phyloP scores from a whole-genome alignment of 2,329 filamentous ascomycete genomes.

The Penicillium sp. region DNA sequence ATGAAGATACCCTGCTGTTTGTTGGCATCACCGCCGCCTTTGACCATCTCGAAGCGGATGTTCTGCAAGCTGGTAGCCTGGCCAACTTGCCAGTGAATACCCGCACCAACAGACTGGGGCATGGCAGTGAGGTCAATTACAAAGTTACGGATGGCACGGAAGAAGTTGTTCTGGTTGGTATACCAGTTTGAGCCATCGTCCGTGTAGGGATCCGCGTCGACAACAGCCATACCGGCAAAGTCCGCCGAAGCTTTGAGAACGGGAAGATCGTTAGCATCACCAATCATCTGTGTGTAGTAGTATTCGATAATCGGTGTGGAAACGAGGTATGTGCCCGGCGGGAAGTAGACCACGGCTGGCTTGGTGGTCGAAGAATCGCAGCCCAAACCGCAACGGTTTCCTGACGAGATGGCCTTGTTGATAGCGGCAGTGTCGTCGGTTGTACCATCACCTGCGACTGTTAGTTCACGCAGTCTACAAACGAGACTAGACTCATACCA shows the following conservation, averaged over 20 bases:
- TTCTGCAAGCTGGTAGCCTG: constrained; percentile 82
- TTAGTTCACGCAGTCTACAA: constrained; percentile 24
- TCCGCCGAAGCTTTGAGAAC: constrained; percentile 73
- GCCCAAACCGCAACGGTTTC: constrained; percentile 75
- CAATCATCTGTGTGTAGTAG: constrained; percentile 94
- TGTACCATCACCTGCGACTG: constrained; percentile 60
- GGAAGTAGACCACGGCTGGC: constrained; percentile 91
- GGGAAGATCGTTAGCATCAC: constrained; percentile 74
- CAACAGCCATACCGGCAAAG: constrained; percentile 85
- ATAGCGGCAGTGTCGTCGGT: constrained; percentile 89
- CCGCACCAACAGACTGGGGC: constrained; percentile 65
- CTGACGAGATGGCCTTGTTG: constrained; percentile 79
- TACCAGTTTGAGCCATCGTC: constrained; percentile 72
- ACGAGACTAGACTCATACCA: constrained; percentile 57
- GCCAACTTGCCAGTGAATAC: constrained; percentile 86
- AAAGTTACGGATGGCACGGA: constrained; percentile 81
- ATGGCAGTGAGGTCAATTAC: constrained; percentile 74
- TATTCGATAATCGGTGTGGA: constrained; percentile 78
- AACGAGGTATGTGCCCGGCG: constrained; percentile 82
- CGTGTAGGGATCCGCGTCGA: constrained; percentile 86
- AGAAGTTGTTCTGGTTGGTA: constrained; percentile 83
- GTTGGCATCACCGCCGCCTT: constrained; percentile 67
- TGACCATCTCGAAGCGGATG: constrained; percentile 78
- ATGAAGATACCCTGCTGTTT: constrained; percentile 80
- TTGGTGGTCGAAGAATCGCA: constrained; percentile 85